Evolutionary conservation across 306 rosid genomes (phyloP).

Genomic region (Ormosia emarginata): DNA sequence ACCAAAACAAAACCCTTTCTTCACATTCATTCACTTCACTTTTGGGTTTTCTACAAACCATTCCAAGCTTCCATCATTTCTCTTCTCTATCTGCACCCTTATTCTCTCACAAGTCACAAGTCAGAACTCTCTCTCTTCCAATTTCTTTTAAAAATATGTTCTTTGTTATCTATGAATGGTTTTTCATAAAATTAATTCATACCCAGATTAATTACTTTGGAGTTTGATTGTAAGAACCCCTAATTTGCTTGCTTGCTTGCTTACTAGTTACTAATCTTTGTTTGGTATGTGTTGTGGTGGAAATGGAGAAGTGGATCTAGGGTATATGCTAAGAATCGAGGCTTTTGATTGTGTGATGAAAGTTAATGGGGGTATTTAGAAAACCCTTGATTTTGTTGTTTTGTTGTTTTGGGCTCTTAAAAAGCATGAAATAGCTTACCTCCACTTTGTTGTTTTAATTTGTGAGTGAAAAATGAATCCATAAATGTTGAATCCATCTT

Average conservation of each 20-base stretch:
- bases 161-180: not conserved
- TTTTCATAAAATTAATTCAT: conserved; percentile 4
- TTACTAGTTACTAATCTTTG: not conserved
- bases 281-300: not conserved
- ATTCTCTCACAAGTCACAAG: conserved; percentile 42
- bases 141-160: not conserved
- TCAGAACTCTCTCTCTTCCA: not conserved
- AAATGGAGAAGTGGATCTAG: conserved; percentile 29
- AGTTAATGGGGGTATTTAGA: not conserved
- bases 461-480: not conserved
- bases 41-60: conserved; percentile 13
- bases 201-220: not conserved
- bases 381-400: not conserved
- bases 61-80: conserved; percentile 16
- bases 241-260: not conserved
- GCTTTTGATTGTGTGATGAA: not conserved
- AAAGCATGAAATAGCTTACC: not conserved
- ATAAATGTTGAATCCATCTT: too few species aligned
- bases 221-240: conserved; percentile 14
- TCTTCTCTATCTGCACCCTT: conserved; percentile 27
- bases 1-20: conserved; percentile 12
- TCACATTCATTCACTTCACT: not conserved
- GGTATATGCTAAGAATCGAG: not conserved
- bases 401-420: not conserved
- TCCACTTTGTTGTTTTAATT: not conserved